Conservation (phyloP, 2,329 filamentous ascomycete species). For the Graphium sp. region DNA sequence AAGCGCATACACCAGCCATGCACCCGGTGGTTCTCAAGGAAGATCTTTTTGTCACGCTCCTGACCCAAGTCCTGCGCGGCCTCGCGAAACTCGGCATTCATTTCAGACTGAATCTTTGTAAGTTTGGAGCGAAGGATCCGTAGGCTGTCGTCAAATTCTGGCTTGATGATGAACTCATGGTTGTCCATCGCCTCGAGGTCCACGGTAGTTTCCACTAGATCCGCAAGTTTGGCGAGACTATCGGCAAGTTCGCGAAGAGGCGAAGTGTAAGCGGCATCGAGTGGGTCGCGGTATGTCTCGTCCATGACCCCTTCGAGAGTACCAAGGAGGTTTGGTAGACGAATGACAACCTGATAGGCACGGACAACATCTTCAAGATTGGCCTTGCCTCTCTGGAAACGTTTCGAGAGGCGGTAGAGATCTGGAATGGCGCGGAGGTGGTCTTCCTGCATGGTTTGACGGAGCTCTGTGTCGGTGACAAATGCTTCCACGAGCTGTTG, state of each 20-base stretch:
- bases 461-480: constrained; percentile 76
- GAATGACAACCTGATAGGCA: constrained; percentile 86
- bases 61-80: constrained; percentile 72
- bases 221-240: constrained; percentile 70
- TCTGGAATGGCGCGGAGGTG: constrained; percentile 88
- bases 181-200: constrained; percentile 90
- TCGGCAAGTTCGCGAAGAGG: constrained; percentile 65
- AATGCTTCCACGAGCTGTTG: constrained; percentile 95
- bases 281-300: constrained; percentile 72
- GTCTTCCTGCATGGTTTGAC: constrained; percentile 93
- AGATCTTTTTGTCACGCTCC: constrained; percentile 96
- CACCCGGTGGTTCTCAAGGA: constrained; percentile 87
- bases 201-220: constrained; percentile 98
- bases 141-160: constrained; percentile 85
- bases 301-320: constrained; percentile 92
- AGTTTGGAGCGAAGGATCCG: constrained; percentile 82
- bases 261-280: constrained; percentile 74
- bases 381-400: constrained; percentile 81
- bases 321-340: constrained; percentile 75
- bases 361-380: constrained; percentile 91
- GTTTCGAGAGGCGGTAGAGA: constrained; percentile 82
- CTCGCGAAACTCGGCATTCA: constrained; percentile 63
- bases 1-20: constrained; percentile 95
- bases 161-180: constrained; percentile 97
- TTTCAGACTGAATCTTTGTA: constrained; percentile 66